Conservation (phyloP, 305 asterid genomes). For the Withania somnifera region DNA sequence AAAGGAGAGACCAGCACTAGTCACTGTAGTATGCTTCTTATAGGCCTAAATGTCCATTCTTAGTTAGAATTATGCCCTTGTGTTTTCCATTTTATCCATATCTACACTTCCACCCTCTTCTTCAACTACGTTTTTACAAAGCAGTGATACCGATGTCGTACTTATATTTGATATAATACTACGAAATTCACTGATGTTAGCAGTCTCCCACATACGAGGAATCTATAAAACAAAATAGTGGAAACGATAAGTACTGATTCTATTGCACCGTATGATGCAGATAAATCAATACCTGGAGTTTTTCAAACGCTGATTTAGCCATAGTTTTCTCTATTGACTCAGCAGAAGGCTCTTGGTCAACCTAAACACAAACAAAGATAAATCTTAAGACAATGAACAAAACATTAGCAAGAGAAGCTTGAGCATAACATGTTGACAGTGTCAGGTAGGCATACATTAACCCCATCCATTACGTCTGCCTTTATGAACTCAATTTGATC, state of each 20-base stretch:
- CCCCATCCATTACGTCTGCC: slow-evolving; percentile 75
- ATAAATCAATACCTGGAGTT: slow-evolving; percentile 24
- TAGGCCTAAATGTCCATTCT: background rate
- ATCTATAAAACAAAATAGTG: background rate
- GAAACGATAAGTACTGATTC: background rate
- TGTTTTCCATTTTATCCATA: background rate
- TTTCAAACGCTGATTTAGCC: slow-evolving; percentile 26
- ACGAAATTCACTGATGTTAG: background rate
- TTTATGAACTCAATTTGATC: slow-evolving; percentile 91
- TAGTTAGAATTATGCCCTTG: background rate
- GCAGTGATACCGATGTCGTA: background rate
- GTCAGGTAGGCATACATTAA: slow-evolving; percentile 13
- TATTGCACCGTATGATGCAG: background rate
- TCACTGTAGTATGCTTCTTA: background rate
- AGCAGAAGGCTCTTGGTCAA: slow-evolving; percentile 15
- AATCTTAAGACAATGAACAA: background rate
- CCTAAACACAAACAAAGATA: slow-evolving; percentile 10
- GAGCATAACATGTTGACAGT: background rate
- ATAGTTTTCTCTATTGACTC: slow-evolving; percentile 19
- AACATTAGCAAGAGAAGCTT: background rate
- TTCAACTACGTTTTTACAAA: background rate
- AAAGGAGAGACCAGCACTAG: background rate
- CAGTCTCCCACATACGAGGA: background rate
- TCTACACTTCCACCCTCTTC: background rate
- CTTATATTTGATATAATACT: background rate